Conservation (phyloP, 2,329 filamentous ascomycete genomes). For the Paraconiothyrium sp. region DNA sequence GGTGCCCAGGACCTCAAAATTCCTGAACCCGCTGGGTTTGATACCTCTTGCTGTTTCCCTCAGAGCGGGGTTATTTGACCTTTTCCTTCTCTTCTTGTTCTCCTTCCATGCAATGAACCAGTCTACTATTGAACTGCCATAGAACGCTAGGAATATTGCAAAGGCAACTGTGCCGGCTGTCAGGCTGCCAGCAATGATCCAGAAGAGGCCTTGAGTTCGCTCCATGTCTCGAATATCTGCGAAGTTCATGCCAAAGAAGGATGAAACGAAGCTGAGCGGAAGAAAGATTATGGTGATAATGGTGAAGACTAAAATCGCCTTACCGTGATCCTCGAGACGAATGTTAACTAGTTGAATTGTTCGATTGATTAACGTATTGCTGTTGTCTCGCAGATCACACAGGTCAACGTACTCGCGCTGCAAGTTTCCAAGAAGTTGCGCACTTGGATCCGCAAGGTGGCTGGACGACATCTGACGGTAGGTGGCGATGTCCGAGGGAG, state of each 20-base stretch:
- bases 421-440: conserved; percentile 53
- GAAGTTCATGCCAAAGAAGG: conserved; percentile 57
- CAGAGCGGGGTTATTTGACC: conserved; percentile 19
- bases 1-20: conserved; percentile 24
- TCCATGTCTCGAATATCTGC: conserved; percentile 53
- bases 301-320: conserved; percentile 56
- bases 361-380: conserved; percentile 54
- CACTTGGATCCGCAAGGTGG: conserved; percentile 47
- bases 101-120: conserved; percentile 50
- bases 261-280: conserved; percentile 55
- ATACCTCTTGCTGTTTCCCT: conserved; percentile 13
- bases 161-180: conserved; percentile 51
- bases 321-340: conserved; percentile 56
- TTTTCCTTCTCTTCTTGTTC: conserved; percentile 26
- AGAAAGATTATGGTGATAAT: conserved; percentile 57
- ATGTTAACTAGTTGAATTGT: conserved; percentile 58
- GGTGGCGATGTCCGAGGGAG: conserved; percentile 40
- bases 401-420: conserved; percentile 53
- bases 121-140: conserved; percentile 50
- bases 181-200: conserved; percentile 51
- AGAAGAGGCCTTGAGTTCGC: conserved; percentile 51
- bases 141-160: conserved; percentile 54
- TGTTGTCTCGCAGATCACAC: conserved; percentile 54
- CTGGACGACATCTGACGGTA: conserved; percentile 52
- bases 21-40: conserved; percentile 21